Evolutionary conservation across 257 asterid species (phyloP), one percentile per base, ranked within the genome.

Genomic region (Capsicum rhomboideum): DNA sequence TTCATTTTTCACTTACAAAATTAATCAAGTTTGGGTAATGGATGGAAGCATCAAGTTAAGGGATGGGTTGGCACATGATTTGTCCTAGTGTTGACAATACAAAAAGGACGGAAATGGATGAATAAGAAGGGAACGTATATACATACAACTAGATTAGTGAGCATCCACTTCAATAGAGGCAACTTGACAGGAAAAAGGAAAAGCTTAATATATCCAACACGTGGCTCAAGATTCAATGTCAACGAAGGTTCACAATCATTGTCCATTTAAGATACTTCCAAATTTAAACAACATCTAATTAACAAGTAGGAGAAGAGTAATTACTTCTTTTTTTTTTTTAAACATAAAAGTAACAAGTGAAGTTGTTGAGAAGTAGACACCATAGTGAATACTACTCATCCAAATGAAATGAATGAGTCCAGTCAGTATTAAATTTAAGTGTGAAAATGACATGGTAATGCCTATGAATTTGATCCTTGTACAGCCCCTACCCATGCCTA

Each of bases 141-240:
- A 28, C 6, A 1, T 12, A 13, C 10, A 63, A 26, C 71, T 26
- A 12, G 20, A 63, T 63, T 26, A 63, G 13, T 28, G 3, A 28
- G n/a, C 10, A 63, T 63, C 71, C 42, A 63, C 71, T 63, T 26
- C 20, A 26, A 63, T 26, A 18, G 28, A 0, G 23, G 4, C 17
- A 10, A 55, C 42, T 63, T 63, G 71, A 18, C 50, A 44, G 61
- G n/a, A 31, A 80, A 46, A 82, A 31, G 2, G 13, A 10, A 23
- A 84, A 87, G 63, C 23, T 46, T 26, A 77, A 55, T 6, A 14
- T 42, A 52, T 52, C 20, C 12, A 63, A 71, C 23, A 86, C 84
- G 89, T 86, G 94, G 90, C 86, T 8, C 79, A 50, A 80, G 42
- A 56, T 44, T 78, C 58, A 66, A 79, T 34, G 83, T n/a, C 75